Evolutionary conservation across 2,329 filamentous ascomycete species (phyloP), one percentile per base, ranked within the genome.

Genomic region (Juglanconis juglandina): DNA sequence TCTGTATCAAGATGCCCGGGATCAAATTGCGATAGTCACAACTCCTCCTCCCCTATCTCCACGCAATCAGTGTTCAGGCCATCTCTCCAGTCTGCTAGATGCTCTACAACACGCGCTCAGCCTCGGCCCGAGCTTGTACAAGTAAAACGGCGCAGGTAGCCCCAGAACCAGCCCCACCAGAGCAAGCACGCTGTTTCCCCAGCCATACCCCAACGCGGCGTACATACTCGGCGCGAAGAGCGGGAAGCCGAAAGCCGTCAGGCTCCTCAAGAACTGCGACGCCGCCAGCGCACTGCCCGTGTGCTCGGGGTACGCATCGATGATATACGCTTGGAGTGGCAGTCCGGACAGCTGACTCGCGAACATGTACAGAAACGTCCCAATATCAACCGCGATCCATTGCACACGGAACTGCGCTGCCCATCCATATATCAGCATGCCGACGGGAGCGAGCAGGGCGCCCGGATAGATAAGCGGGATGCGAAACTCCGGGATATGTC

Each of bases 401-500:
- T 73, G 71, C 0, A 74, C 56, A 1, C 42, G 67, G 8, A 68
- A 70, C 53, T 77, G 65, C 0, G 76, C 77, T 0, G 73, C 64
- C 78, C 79, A 81, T 0, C 78, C 78, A 52, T 80, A 81, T 1
- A 75, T 14, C 1, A 81, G 62, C 0, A 80, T 64, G 0, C 77
- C 77, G 0, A 71, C 49, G 0, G 71, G 70, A 0, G 64, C 69
- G 2, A 87, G 60, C 0, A 86, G 48, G 0, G 79, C 79, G 0
- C 80, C 81, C 0, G 81, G 72, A 10, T 84, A 67, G n/a, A 56
- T 13, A n/a, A 61, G n/a, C 33, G 59, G 59, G 13, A 61, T 9
- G 32, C 59, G 59, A 11, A 82, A 85, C 65, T 90, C 87, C 0
- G 87, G 87, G 1, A 60, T 59, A 14, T 70, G 68, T 1, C 66